Conservation (phyloP, 495 filamentous ascomycete species). For the Xylaria telfairii region DNA sequence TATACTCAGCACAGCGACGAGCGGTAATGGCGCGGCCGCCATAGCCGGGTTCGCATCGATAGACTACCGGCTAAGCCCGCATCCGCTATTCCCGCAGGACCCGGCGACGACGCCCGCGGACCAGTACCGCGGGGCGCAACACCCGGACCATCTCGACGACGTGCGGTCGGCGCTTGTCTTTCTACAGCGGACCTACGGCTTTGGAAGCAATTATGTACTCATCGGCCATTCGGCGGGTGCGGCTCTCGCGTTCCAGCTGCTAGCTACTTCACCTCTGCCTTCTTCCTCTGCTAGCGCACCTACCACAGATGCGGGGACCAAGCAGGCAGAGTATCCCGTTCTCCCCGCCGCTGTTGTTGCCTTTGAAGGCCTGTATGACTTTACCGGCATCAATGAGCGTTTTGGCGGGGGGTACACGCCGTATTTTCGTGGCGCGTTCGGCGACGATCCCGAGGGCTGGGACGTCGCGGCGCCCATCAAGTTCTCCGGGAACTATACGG, state of each 20-base stretch:
- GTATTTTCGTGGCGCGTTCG: constrained; percentile 36
- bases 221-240: constrained; percentile 81
- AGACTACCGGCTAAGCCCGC: constrained; percentile 80
- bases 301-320: constrained; percentile 33
- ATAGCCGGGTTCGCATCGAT: constrained; percentile 74
- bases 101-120: constrained; percentile 35
- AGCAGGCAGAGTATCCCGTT: constrained; percentile 45
- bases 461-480: constrained; percentile 35
- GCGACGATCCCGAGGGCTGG: constrained; percentile 32
- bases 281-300: not conserved
- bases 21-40: constrained; percentile 14
- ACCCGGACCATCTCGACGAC: constrained; percentile 79
- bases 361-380: constrained; percentile 42
- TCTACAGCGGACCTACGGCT: constrained; percentile 61
- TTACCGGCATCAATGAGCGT: constrained; percentile 34
- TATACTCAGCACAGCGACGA: constrained; percentile 40
- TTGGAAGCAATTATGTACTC: constrained; percentile 64
- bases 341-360: constrained; percentile 35
- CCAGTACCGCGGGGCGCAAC: constrained; percentile 56
- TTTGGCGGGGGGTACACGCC: constrained; percentile 30
- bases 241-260: constrained; percentile 72
- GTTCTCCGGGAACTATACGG: constrained; percentile 42
- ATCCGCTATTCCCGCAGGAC: constrained; percentile 66
- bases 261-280: constrained; percentile 34
- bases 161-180: constrained; percentile 66